Conservation (phyloP, 2,329 filamentous ascomycete species). For the Hypoxylon sp. region DNA sequence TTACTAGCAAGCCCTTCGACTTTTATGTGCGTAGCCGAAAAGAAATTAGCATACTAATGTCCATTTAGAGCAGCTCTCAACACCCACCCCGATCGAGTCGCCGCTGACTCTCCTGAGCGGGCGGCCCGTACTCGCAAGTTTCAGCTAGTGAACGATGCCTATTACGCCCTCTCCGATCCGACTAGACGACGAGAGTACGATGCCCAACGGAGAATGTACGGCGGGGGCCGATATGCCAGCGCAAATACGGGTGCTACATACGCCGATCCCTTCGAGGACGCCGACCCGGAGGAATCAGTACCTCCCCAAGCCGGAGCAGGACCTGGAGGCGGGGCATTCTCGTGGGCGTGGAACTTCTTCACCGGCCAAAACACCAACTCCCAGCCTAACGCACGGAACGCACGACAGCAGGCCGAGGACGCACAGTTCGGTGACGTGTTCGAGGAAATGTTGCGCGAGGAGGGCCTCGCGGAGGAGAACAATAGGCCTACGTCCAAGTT, state of each 20-base stretch:
- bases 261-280: slow-evolving; percentile 61
- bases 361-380: slow-evolving; percentile 49
- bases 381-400: slow-evolving; percentile 54
- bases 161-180: slow-evolving; percentile 88
- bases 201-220: slow-evolving; percentile 71
- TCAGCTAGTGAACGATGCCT: slow-evolving; percentile 92
- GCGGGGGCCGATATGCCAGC: slow-evolving; percentile 46
- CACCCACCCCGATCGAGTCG: slow-evolving; percentile 92
- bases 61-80: slow-evolving; percentile 80
- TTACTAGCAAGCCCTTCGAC: background rate
- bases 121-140: slow-evolving; percentile 84
- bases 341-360: slow-evolving; percentile 80
- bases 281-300: slow-evolving; percentile 53
- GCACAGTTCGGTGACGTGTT: slow-evolving; percentile 91
- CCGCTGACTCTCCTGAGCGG: slow-evolving; percentile 85
- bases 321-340: slow-evolving; percentile 63
- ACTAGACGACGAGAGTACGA: slow-evolving; percentile 86
- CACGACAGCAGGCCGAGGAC: slow-evolving; percentile 70
- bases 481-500: slow-evolving; percentile 76
- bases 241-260: slow-evolving; percentile 55
- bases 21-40: background rate
- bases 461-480: slow-evolving; percentile 81
- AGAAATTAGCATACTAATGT: slow-evolving; percentile 31
- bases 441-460: slow-evolving; percentile 89
- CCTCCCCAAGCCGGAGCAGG: slow-evolving; percentile 56